Conservation (phyloP, 331 rosid species). For the Cydonia oblonga region DNA sequence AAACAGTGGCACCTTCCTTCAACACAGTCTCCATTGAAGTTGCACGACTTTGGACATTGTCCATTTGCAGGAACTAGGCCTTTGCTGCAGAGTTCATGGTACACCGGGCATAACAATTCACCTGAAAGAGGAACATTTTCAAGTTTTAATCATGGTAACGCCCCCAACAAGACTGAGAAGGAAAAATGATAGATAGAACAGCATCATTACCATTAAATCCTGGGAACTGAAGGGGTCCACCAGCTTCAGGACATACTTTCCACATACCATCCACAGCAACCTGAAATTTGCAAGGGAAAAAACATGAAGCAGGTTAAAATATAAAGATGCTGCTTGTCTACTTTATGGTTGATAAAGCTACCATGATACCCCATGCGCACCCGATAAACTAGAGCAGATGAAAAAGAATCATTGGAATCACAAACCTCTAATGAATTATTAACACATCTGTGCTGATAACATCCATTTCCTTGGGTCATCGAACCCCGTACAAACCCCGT, state of each 20-base stretch:
- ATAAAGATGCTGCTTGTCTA: neutral
- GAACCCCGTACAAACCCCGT: slow-evolving; percentile 92
- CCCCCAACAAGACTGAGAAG: neutral
- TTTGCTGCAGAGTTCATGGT: slow-evolving; percentile 70
- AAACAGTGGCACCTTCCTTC: slow-evolving; percentile 82
- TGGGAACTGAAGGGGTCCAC: slow-evolving; percentile 72
- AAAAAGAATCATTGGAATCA: slow-evolving; percentile 6
- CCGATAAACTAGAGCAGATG: slow-evolving; percentile 2
- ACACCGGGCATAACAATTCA: slow-evolving; percentile 76
- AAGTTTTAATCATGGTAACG: neutral
- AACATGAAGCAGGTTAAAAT: neutral
- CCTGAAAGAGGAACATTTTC: slow-evolving; percentile 32
- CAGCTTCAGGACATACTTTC: slow-evolving; percentile 79
- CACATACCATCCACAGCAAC: slow-evolving; percentile 89
- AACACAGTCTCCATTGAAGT: slow-evolving; percentile 84
- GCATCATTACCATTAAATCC: slow-evolving; percentile 60
- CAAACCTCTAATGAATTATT: slow-evolving; percentile 77
- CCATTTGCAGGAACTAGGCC: slow-evolving; percentile 39
- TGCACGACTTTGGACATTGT: slow-evolving; percentile 64
- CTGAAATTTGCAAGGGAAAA: slow-evolving; percentile 22
- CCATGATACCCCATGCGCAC: neutral
- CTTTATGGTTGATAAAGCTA: neutral
- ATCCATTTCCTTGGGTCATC: slow-evolving; percentile 92
- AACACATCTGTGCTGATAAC: slow-evolving; percentile 87
- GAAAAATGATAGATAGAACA: slow-evolving; percentile 1